Evolutionary conservation across 2,329 filamentous ascomycete genomes (phyloP), one percentile per base, ranked within the genome.

Genomic region (Calonectria crousiana): DNA sequence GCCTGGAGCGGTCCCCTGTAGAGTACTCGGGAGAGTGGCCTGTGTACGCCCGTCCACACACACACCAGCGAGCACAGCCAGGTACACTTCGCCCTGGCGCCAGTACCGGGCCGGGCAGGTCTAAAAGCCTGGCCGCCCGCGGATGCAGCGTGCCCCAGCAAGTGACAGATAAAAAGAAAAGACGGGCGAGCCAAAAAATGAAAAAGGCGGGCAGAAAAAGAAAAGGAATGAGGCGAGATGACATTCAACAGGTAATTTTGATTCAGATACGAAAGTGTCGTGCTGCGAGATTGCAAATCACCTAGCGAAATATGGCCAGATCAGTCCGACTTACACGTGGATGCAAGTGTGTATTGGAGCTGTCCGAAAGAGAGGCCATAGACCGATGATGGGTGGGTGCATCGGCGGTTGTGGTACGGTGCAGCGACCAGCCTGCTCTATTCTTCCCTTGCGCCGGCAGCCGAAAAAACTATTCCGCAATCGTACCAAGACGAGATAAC

Each of bases 81-180:
- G 41, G 60, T 65, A 65, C 60, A 49, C 60, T 65, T 49, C 13
- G 60, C 18, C 60, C 60, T 32, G 41, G 36, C 26, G 8, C 26
- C 26, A 49, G 60, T 65, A 65, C 60, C 38, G 41, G 38, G 13
- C 60, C 38, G 38, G 38, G 26, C 60, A 49, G 60, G 60, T 65
- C 60, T 49, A 65, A 65, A 62, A 65, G 38, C 60, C 60, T 65
- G 60, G 60, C 41, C 60, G 38, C 60, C 26, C 60, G 60, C 60
- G 60, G 60, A 49, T 47, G 60, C 60, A 65, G 38, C 41, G 20
- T n/a, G 60, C 60, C 60, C 60, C 60, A 65, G 38, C 41, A 65
- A 65, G 60, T 49, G 60, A 49, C 38, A 65, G 60, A 65, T 49
- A 65, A 65, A 65, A 49, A 65, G 60, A 49, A 65, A 65, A 65